Evolutionary conservation across 164 flowering plant species (phyloP).

Genomic region (Platanus orientalis): DNA sequence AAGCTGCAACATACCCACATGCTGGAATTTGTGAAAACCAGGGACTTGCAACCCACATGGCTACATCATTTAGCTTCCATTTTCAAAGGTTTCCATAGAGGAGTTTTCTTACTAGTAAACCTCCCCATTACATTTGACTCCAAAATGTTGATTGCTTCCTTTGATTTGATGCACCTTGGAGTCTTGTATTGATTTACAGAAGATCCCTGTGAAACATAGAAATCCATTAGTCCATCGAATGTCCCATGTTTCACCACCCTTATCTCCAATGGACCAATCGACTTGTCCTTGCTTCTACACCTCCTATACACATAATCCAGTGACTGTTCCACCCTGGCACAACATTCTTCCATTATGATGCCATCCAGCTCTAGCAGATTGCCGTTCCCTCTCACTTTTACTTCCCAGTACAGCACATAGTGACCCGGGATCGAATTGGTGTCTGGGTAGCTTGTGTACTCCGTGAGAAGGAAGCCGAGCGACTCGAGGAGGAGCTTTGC

Average conservation of each 20-base stretch:
- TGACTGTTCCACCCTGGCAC: slow-evolving; percentile 11
- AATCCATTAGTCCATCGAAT: slow-evolving; percentile 44
- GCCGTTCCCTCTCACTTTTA: background rate
- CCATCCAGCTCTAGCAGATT: background rate
- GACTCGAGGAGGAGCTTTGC: slow-evolving; percentile 1
- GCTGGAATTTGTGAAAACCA: no score
- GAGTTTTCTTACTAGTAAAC: slow-evolving; percentile 19
- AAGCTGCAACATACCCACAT: no score
- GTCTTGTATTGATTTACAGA: slow-evolving; percentile 46
- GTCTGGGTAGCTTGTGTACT: slow-evolving; percentile 20
- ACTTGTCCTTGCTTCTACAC: slow-evolving; percentile 3
- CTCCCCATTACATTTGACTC: slow-evolving; percentile 27
- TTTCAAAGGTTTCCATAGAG: background rate
- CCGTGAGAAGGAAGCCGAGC: background rate
- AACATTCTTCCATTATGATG: slow-evolving; percentile 10
- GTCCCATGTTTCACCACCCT: slow-evolving; percentile 36
- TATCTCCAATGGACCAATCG: slow-evolving; percentile 31
- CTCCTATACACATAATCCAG: slow-evolving; percentile 10
- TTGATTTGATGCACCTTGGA: slow-evolving; percentile 41
- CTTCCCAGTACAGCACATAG: slow-evolving; percentile 17
- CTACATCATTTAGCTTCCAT: background rate
- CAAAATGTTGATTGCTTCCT: slow-evolving; percentile 21
- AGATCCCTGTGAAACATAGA: slow-evolving; percentile 32
- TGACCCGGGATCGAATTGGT: slow-evolving; percentile 16
- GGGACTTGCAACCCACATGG: no score